These are phyloP conservation scores for Bathelium albidoporum DNA, from an alignment of 495 filamentous ascomycete genomes.

Conservation along the genomic window DNA sequence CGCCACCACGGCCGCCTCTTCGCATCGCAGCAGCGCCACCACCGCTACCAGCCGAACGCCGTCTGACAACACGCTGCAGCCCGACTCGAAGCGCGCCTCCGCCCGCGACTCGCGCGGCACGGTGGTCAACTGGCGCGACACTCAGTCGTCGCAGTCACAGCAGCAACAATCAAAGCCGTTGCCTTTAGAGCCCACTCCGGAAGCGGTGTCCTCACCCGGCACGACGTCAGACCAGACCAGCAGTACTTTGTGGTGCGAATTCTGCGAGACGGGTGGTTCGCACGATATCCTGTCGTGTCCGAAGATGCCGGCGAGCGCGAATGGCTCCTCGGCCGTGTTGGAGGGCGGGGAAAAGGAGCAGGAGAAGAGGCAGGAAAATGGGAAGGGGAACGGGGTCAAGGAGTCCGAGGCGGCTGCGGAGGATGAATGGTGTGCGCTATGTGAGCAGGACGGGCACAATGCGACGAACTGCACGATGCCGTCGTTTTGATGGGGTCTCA, in stretches of 20 bases:
- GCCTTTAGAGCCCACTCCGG: conserved; percentile 48
- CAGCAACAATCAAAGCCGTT: conserved; percentile 5
- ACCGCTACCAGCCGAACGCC: too few relatives aligned
- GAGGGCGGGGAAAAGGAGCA: conserved; percentile 31
- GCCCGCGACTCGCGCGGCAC: conserved; percentile 50
- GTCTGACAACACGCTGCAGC: conserved; percentile 21
- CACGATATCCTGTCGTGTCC: conserved; percentile 92
- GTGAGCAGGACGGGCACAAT: conserved; percentile 91
- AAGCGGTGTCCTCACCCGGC: conserved; percentile 64
- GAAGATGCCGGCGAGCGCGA: conserved; percentile 48
- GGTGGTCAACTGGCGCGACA: conserved; percentile 39
- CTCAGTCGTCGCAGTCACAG: conserved; percentile 9
- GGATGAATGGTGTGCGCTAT: conserved; percentile 92
- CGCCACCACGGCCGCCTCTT: too few relatives aligned
- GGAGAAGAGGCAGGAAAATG: conserved; percentile 14
- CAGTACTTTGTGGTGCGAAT: conserved; percentile 84
- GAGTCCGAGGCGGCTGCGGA: conserved; percentile 26
- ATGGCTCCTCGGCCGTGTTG: too few relatives aligned
- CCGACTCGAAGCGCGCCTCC: conserved; percentile 37
- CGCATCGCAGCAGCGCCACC: conserved; percentile 33
- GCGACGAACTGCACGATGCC: conserved; percentile 63
- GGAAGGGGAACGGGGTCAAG: conserved; percentile 7
- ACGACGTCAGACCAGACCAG: conserved; percentile 61
- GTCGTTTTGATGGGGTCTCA: neutral
- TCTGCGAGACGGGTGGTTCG: conserved; percentile 74